Evolutionary conservation across 2,329 filamentous ascomycete species (phyloP).

Genomic region (Fusarium succisae): DNA sequence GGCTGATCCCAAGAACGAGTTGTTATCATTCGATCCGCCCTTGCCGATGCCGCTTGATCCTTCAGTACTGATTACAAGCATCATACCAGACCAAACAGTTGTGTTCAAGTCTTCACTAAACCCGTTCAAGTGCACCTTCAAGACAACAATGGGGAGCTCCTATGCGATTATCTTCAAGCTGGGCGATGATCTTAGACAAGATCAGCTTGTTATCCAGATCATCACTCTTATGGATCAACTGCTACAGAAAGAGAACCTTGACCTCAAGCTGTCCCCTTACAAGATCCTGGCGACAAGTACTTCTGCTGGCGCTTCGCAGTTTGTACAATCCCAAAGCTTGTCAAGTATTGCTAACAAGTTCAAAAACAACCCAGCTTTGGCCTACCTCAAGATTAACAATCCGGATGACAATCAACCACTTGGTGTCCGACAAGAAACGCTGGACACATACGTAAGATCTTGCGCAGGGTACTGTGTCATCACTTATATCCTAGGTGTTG

Average conservation of each 20-base stretch:
- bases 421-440: constrained; percentile 87
- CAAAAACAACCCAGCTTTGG: constrained; percentile 76
- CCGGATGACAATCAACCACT: constrained; percentile 84
- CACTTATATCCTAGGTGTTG: constrained; percentile 95
- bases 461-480: constrained; percentile 99
- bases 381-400: constrained; percentile 89
- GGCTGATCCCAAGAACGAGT: constrained; percentile 88
- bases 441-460: constrained; percentile 95
- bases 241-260: constrained; percentile 93
- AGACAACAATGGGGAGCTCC: constrained; percentile 76
- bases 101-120: constrained; percentile 97
- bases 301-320: constrained; percentile 90
- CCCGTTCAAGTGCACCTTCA: constrained; percentile 91
- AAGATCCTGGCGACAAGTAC: constrained; percentile 94
- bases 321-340: constrained; percentile 86
- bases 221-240: constrained; percentile 98
- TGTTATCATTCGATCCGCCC: constrained; percentile 83
- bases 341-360: constrained; percentile 86
- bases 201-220: constrained; percentile 96
- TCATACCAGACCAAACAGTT: constrained; percentile 83
- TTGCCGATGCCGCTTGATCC: constrained; percentile 91
- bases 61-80: constrained; percentile 78
- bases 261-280: constrained; percentile 94
- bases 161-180: constrained; percentile 98
- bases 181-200: constrained; percentile 94